These are phyloP conservation scores for Fusarium brevicatenulatum DNA, from an alignment of 2,329 filamentous ascomycete genomes.

Conservation along the genomic window DNA sequence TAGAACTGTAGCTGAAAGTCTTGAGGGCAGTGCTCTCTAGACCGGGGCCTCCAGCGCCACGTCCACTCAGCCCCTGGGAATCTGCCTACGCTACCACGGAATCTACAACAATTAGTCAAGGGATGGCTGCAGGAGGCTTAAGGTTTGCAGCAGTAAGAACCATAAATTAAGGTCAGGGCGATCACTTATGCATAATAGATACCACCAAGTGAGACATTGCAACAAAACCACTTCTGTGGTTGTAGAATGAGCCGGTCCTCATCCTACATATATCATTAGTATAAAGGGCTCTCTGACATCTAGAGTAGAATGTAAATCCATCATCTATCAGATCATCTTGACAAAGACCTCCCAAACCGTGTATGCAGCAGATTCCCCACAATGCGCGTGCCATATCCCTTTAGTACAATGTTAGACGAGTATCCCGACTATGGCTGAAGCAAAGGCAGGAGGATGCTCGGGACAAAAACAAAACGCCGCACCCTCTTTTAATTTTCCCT, in stretches of 20 bases:
- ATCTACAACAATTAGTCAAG: not conserved
- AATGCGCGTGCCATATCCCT: slow-evolving; percentile 24
- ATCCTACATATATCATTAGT: slow-evolving; percentile 38
- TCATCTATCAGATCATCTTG: slow-evolving; percentile 39
- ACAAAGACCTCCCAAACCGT: slow-evolving; percentile 20
- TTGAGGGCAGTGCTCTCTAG: slow-evolving; percentile 35
- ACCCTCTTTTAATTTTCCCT: slow-evolving; percentile 34
- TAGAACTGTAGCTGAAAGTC: slow-evolving; percentile 1
- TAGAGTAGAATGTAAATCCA: slow-evolving; percentile 19
- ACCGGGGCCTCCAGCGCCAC: slow-evolving; percentile 35
- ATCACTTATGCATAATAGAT: not conserved
- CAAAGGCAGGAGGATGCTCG: slow-evolving; percentile 4
- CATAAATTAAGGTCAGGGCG: not conserved
- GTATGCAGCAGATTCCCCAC: slow-evolving; percentile 22
- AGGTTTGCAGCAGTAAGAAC: not conserved
- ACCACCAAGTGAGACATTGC: not conserved
- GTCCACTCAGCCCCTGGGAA: slow-evolving; percentile 8
- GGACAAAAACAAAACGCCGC: slow-evolving; percentile 44
- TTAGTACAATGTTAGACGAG: slow-evolving; percentile 16
- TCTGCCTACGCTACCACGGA: slow-evolving; percentile 26
- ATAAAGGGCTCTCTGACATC: slow-evolving; percentile 19
- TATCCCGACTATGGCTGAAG: slow-evolving; percentile 21
- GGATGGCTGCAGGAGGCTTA: slow-evolving; percentile 8
- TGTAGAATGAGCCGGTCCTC: slow-evolving; percentile 25
- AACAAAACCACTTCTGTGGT: slow-evolving; percentile 18